Conservation (phyloP, 805 yeast species). For the Alloascoidea africana region DNA sequence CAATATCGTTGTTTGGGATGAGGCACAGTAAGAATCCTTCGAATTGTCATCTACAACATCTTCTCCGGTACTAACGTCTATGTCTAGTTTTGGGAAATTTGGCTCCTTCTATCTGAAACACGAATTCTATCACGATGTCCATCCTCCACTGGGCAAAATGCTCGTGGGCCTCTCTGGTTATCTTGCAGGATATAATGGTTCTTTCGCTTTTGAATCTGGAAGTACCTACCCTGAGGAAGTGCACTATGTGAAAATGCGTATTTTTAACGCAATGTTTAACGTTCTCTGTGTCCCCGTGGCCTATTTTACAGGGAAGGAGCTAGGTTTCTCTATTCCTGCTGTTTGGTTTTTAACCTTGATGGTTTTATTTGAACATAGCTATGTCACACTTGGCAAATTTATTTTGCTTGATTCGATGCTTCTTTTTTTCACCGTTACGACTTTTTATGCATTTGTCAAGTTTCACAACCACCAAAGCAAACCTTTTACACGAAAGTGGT, state of each 20-base stretch:
- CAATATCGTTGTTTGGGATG: constrained; percentile 69
- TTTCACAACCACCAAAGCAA: constrained; percentile 36
- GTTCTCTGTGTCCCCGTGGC: constrained; percentile 63
- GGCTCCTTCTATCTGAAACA: constrained; percentile 62
- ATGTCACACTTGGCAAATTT: constrained; percentile 59
- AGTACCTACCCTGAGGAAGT: constrained; percentile 46
- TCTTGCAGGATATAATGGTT: constrained; percentile 57
- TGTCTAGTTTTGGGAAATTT: constrained; percentile 55
- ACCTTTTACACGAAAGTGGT: constrained; percentile 55
- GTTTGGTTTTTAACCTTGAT: constrained; percentile 53
- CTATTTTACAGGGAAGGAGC: constrained; percentile 48
- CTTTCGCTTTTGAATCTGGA: constrained; percentile 65
- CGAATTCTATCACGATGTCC: constrained; percentile 72
- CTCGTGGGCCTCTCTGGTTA: constrained; percentile 60
- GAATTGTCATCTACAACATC: not conserved
- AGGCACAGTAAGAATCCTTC: constrained; percentile 36
- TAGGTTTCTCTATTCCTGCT: constrained; percentile 47
- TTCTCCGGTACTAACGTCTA: not conserved
- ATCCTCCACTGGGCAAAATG: constrained; percentile 77
- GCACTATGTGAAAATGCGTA: constrained; percentile 58
- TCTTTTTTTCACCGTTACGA: constrained; percentile 59
- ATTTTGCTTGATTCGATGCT: constrained; percentile 68
- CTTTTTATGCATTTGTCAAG: constrained; percentile 46
- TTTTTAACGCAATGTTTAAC: constrained; percentile 59
- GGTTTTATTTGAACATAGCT: constrained; percentile 60